A percentile compares a stretch with the other conserved stretches of the same genome.
Conservation (phyloP, 192 early-diverging fungal species). For the Spinellus fusiger region DNA sequence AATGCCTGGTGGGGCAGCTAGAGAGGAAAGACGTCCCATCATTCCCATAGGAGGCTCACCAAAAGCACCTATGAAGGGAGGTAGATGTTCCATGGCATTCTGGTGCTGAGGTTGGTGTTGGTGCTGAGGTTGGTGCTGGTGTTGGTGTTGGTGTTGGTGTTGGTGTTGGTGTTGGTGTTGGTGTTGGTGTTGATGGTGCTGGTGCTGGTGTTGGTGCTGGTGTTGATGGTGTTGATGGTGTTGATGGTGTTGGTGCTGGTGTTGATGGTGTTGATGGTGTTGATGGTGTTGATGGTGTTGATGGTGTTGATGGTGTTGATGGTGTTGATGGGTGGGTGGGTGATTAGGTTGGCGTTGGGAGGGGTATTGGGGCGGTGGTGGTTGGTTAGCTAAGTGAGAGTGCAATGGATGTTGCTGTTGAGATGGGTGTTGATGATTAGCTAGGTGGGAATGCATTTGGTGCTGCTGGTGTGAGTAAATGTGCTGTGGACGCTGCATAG, state of each 20-base stretch:
- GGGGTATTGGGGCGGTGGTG: neutral
- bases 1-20: constrained; percentile 7
- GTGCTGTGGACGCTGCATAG: too few species aligned
- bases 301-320: neutral
- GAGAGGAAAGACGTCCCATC: neutral
- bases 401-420: constrained; percentile 9
- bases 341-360: constrained; percentile 5
- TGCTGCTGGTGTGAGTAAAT: too few species aligned
- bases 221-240: constrained; percentile 3
- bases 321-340: neutral
- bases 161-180: constrained; percentile 2
- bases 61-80: constrained; percentile 10
- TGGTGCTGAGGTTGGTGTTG: constrained; percentile 11
- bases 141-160: constrained; percentile 20
- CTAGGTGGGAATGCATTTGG: too few species aligned
- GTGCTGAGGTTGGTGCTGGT: constrained; percentile 10
- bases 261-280: constrained; percentile 16
- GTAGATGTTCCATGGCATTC: neutral
- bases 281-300: constrained; percentile 17
- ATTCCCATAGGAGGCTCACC: constrained; percentile 5
- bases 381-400: too few species aligned
- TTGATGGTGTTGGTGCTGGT: too few species aligned
- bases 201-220: neutral
- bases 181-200: neutral
- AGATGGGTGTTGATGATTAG: too few species aligned